phyloP scores from a whole-genome alignment of 1,284 basidiomycete genomes.

The Rhodofomes roseus region DNA sequence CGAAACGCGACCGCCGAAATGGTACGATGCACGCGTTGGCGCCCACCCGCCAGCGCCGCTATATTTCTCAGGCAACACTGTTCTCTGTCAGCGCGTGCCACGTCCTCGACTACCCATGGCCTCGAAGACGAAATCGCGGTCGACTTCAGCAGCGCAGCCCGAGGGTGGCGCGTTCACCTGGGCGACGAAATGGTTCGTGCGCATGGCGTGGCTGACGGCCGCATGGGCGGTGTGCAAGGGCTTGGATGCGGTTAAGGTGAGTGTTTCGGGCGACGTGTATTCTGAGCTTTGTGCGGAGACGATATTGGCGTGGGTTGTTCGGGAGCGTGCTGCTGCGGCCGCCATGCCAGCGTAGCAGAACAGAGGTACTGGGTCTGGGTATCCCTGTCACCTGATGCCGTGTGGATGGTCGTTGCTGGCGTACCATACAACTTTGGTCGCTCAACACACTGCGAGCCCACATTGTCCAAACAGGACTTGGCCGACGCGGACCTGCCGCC shows the following conservation, averaged over 20 bases:
- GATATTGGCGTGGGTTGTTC: no score
- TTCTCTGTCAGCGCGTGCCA: background rate
- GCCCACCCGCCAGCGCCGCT: background rate
- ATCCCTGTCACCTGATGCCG: no score
- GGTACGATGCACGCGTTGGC: background rate
- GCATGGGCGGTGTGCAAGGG: conserved; percentile 37
- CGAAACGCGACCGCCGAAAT: background rate
- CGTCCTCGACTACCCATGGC: background rate
- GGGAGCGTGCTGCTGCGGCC: no score
- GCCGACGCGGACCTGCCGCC: no score
- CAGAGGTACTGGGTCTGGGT: no score
- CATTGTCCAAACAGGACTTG: no score
- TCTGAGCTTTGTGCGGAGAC: no score
- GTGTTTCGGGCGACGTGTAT: conserved; percentile 19
- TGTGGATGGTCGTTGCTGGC: no score
- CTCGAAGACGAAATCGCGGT: background rate
- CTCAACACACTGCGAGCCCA: no score
- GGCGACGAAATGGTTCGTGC: conserved; percentile 44
- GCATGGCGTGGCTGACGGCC: conserved; percentile 34
- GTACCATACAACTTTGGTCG: no score
- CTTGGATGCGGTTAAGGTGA: conserved; percentile 41
- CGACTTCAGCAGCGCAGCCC: background rate
- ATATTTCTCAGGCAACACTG: no score
- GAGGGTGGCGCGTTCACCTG: background rate
- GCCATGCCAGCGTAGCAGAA: no score